Percentiles rank a stretch among this genome's conserved stretches.
Evolutionary conservation across 371 early-diverging fungal species (phyloP).

Genomic region (Capillidium heterosporum): DNA sequence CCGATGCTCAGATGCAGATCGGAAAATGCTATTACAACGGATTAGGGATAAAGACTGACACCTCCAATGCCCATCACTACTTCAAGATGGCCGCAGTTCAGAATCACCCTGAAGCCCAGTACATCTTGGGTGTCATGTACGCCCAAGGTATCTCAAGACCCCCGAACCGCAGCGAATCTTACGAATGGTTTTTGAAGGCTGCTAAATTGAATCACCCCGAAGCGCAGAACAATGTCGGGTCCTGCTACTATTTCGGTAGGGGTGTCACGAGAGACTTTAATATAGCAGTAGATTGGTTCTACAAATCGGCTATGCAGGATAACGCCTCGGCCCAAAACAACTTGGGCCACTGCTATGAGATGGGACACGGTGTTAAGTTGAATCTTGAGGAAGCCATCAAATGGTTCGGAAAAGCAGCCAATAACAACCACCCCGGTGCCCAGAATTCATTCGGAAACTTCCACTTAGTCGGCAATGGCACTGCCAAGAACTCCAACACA

Average conservation of each 20-base stretch:
- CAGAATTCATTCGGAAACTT: slow-evolving; percentile 44
- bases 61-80: slow-evolving; percentile 42
- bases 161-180: slow-evolving; percentile 25
- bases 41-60: slow-evolving; percentile 21
- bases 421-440: slow-evolving; percentile 10
- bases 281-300: slow-evolving; percentile 42
- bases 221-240: slow-evolving; percentile 64
- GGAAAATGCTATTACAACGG: slow-evolving; percentile 34
- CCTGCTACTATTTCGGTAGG: slow-evolving; percentile 34
- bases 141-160: slow-evolving; percentile 50
- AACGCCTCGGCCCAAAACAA: slow-evolving; percentile 35
- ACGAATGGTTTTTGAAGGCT: slow-evolving; percentile 50
- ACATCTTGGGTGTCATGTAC: slow-evolving; percentile 11
- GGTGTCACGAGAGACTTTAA: slow-evolving; percentile 25
- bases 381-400: slow-evolving; percentile 15
- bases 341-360: slow-evolving; percentile 55
- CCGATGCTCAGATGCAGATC: slow-evolving; percentile 54
- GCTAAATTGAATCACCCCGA: slow-evolving; percentile 51
- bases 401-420: slow-evolving; percentile 27
- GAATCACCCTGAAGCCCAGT: slow-evolving; percentile 24
- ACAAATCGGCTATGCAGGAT: slow-evolving; percentile 30
- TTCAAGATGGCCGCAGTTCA: slow-evolving; percentile 35
- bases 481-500: slow-evolving; percentile 17
- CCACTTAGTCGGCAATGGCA: slow-evolving; percentile 49
- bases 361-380: slow-evolving; percentile 44